phyloP scores from a whole-genome alignment of 352 stramenopile species.

The Phytophthora sp. region DNA sequence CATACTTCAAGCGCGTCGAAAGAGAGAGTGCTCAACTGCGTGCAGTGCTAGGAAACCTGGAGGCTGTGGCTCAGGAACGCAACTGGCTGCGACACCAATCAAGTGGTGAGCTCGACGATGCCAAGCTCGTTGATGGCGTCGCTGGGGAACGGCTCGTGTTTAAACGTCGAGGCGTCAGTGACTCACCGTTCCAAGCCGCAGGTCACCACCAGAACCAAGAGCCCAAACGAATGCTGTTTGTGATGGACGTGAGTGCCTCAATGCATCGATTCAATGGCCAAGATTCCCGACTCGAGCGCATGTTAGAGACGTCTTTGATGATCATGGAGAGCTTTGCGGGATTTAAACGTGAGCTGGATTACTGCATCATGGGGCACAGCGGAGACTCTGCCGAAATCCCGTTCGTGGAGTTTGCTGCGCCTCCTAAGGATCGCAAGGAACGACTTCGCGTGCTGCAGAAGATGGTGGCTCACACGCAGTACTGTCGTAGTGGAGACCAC shows the following conservation, averaged over 20 bases:
- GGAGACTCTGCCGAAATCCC: constrained; percentile 88
- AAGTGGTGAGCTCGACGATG: constrained; percentile 95
- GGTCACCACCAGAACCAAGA: constrained; percentile 37
- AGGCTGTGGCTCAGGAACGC: constrained; percentile 86
- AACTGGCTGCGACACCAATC: constrained; percentile 94
- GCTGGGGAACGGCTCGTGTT: constrained; percentile 93
- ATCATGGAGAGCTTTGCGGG: constrained; percentile 96
- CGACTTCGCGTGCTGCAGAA: constrained; percentile 91
- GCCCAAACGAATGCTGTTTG: constrained; percentile 90
- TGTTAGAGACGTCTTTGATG: constrained; percentile 94
- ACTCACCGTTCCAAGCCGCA: constrained; percentile 53
- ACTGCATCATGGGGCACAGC: constrained; percentile 93
- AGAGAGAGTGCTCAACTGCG: constrained; percentile 80
- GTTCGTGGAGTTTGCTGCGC: constrained; percentile 90
- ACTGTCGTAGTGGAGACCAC: constrained; percentile 93
- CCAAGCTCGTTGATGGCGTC: constrained; percentile 93
- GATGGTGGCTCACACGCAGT: constrained; percentile 96
- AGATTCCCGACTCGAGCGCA: constrained; percentile 90
- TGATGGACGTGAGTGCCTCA: constrained; percentile 93
- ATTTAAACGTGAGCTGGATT: constrained; percentile 91
- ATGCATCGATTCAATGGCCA: constrained; percentile 96
- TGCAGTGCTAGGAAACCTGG: constrained; percentile 82
- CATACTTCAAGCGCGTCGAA: constrained; percentile 76
- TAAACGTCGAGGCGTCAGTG: constrained; percentile 88
- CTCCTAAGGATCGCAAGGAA: constrained; percentile 87